Conservation (phyloP, 441 rosid genomes). For the Jatropha multifida region DNA sequence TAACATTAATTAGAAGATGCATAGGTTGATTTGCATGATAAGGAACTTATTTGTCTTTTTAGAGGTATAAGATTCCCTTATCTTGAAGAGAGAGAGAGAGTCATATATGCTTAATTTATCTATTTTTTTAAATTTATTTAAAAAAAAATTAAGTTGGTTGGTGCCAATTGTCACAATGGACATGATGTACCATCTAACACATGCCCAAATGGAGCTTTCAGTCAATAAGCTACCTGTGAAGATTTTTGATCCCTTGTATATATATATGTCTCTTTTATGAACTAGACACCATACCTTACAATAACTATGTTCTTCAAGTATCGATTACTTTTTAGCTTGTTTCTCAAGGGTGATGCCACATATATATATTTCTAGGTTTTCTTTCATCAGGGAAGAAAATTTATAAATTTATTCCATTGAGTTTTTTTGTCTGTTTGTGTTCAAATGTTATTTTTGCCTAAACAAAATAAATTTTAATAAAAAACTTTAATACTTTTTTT, state of each 20-base stretch:
- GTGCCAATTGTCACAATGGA: slow-evolving; percentile 30
- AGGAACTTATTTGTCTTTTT: not conserved
- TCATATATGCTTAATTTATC: not conserved
- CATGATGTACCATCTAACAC: slow-evolving; percentile 39
- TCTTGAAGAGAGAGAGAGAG: not conserved
- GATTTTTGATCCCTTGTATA: not conserved
- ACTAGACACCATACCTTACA: slow-evolving; percentile 17
- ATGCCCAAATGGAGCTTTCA: not conserved
- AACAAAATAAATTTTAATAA: too few species aligned
- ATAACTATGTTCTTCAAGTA: not conserved
- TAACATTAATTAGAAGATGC: not conserved
- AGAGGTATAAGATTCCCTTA: not conserved
- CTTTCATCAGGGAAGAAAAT: not conserved
- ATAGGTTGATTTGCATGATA: not conserved
- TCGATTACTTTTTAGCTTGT: not conserved
- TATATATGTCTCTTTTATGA: not conserved
- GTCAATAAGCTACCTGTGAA: slow-evolving; percentile 21
- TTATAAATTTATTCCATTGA: too few species aligned
- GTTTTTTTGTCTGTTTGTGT: not conserved
- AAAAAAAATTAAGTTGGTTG: slow-evolving; percentile 8
- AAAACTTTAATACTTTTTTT: too few species aligned
- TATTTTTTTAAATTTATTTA: not conserved
- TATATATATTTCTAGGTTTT: not conserved
- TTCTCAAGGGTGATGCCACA: not conserved
- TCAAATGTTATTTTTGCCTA: too few species aligned